Conservation (phyloP, 768 basidiomycete genomes). For the Leccinum incarnatum region DNA sequence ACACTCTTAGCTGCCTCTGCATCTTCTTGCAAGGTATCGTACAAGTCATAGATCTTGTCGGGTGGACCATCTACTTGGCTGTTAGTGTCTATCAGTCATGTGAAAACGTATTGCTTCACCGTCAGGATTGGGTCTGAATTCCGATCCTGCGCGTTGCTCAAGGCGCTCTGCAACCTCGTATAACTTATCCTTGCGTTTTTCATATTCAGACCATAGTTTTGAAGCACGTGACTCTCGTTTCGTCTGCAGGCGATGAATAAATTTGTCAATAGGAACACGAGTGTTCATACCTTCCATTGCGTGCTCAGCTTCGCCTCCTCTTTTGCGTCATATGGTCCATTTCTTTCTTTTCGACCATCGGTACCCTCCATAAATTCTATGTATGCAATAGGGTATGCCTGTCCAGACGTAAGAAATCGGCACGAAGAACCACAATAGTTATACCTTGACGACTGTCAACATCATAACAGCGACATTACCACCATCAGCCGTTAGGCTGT, state of each 20-base stretch:
- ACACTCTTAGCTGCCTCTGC: slow-evolving; percentile 42
- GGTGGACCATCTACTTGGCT: slow-evolving; percentile 29
- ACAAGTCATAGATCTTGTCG: slow-evolving; percentile 52
- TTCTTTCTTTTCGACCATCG: slow-evolving; percentile 46
- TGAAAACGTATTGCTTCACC: slow-evolving; percentile 28
- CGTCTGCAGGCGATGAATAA: slow-evolving; percentile 38
- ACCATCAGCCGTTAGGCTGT: slow-evolving; percentile 78
- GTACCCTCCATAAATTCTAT: slow-evolving; percentile 60
- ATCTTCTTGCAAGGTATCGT: slow-evolving; percentile 61
- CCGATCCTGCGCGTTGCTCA: slow-evolving; percentile 52
- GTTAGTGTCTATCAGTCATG: background rate
- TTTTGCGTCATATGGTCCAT: slow-evolving; percentile 63
- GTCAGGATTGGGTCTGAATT: slow-evolving; percentile 40
- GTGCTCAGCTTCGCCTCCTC: slow-evolving; percentile 64
- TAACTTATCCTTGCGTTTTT: slow-evolving; percentile 51
- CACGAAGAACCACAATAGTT: background rate
- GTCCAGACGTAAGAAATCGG: background rate
- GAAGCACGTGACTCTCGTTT: slow-evolving; percentile 57
- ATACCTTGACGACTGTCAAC: slow-evolving; percentile 65
- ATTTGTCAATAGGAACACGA: background rate
- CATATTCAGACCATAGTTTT: slow-evolving; percentile 54
- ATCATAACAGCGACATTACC: slow-evolving; percentile 76
- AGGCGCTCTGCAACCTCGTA: slow-evolving; percentile 66
- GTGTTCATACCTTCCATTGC: slow-evolving; percentile 63
- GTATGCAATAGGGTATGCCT: slow-evolving; percentile 77